These are phyloP conservation scores for Entomortierella lignicola DNA, from an alignment of 192 early-diverging fungal genomes.

Conservation along the genomic window DNA sequence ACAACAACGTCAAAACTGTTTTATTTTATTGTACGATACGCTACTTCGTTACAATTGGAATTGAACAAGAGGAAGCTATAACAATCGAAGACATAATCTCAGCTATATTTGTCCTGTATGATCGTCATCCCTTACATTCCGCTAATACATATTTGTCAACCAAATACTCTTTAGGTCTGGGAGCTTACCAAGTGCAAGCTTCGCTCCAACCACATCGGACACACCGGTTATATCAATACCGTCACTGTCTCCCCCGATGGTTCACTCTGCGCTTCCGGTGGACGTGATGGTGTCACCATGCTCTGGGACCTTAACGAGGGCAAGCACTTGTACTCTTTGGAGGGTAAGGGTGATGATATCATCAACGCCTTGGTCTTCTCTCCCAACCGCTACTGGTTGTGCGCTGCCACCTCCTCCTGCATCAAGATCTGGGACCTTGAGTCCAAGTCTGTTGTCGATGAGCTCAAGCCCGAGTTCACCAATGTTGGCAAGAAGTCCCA, in stretches of 20 bases:
- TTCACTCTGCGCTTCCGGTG: constrained; percentile 99
- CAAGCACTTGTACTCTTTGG: constrained; percentile 99
- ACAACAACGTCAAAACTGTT: neutral
- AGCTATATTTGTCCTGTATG: too few species aligned
- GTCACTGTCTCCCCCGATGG: constrained; percentile 99
- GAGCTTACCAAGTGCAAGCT: constrained; percentile 99
- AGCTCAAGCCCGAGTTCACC: constrained; percentile 82
- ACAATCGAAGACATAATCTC: too few species aligned
- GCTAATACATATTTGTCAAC: constrained; percentile 3
- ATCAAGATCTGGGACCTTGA: constrained; percentile 99
- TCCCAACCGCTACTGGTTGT: constrained; percentile 99
- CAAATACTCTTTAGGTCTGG: constrained; percentile 82
- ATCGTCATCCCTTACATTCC: too few species aligned
- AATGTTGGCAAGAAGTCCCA: constrained; percentile 79
- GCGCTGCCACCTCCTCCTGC: constrained; percentile 93
- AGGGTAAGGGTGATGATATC: constrained; percentile 84
- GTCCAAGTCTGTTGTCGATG: constrained; percentile 97
- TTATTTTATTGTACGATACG: too few species aligned
- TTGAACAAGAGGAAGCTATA: too few species aligned
- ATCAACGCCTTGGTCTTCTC: constrained; percentile 99
- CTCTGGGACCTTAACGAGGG: constrained; percentile 99
- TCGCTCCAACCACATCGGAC: constrained; percentile 99
- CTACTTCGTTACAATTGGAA: too few species aligned
- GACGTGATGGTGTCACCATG: constrained; percentile 99
- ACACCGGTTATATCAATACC: constrained; percentile 98